phyloP scores from a whole-genome alignment of 2,329 filamentous ascomycete species.

The Xylariales sp. region DNA sequence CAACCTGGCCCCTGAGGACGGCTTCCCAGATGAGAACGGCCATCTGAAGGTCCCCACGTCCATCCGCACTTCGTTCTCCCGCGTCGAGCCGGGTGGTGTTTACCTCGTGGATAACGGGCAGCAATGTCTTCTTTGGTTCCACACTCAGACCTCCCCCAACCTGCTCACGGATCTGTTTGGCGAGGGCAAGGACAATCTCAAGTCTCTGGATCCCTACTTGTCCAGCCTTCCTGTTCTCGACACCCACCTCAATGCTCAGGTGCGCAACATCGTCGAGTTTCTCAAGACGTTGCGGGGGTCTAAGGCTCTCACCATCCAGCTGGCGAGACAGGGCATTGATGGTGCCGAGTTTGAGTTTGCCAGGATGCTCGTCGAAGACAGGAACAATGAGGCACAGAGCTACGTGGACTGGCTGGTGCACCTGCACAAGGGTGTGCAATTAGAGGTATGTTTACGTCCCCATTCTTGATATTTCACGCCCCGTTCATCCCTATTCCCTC shows the following conservation, averaged over 20 bases:
- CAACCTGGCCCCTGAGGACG: constrained; percentile 80
- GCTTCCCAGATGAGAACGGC: constrained; percentile 84
- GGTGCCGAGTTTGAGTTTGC: constrained; percentile 97
- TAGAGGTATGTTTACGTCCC: constrained; percentile 56
- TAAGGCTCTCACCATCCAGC: constrained; percentile 83
- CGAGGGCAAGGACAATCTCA: constrained; percentile 64
- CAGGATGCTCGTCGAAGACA: constrained; percentile 82
- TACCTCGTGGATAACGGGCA: constrained; percentile 97
- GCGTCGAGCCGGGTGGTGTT: constrained; percentile 86
- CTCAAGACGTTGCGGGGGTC: constrained; percentile 74
- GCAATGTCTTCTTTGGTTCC: constrained; percentile 85
- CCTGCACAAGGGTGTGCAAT: constrained; percentile 85
- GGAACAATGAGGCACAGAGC: constrained; percentile 95
- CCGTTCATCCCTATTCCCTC: too few species aligned
- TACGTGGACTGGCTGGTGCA: constrained; percentile 99
- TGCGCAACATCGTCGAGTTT: constrained; percentile 89
- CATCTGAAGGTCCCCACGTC: constrained; percentile 79
- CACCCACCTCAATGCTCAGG: constrained; percentile 91
- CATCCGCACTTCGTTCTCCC: constrained; percentile 78
- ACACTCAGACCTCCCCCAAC: constrained; percentile 87
- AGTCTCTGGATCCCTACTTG: constrained; percentile 75
- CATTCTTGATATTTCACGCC: too few species aligned
- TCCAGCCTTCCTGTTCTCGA: constrained; percentile 78
- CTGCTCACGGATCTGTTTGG: constrained; percentile 89
- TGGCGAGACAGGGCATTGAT: constrained; percentile 88